Evolutionary conservation across 1,284 basidiomycete genomes (phyloP).

Genomic region (Peniophora sp.): DNA sequence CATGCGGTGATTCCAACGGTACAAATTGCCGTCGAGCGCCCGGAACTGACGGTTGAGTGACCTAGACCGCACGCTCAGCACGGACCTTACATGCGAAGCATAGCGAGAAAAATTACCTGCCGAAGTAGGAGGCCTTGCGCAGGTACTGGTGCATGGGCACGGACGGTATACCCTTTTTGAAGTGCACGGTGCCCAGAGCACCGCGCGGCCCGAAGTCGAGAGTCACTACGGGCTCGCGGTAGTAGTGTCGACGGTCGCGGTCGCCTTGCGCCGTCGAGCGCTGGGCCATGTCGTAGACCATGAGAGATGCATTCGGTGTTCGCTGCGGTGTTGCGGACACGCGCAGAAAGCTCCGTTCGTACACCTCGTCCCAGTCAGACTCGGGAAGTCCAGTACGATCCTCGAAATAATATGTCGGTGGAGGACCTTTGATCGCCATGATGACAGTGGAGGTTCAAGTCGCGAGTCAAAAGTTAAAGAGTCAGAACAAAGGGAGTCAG

Average conservation of each 20-base stretch:
- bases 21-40: slow-evolving; percentile 58
- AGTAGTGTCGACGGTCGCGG: slow-evolving; percentile 42
- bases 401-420: slow-evolving; percentile 50
- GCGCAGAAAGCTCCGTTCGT: slow-evolving; percentile 63
- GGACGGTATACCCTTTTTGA: slow-evolving; percentile 29
- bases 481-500: too few species aligned
- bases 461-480: too few species aligned
- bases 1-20: slow-evolving; percentile 51
- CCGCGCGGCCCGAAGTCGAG: slow-evolving; percentile 51
- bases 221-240: slow-evolving; percentile 40
- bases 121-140: slow-evolving; percentile 51
- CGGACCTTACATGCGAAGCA: slow-evolving; percentile 2
- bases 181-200: slow-evolving; percentile 49
- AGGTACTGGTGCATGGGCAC: slow-evolving; percentile 56
- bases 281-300: slow-evolving; percentile 54
- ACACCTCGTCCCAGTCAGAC: slow-evolving; percentile 67
- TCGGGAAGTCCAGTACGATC: slow-evolving; percentile 56
- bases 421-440: slow-evolving; percentile 24
- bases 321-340: slow-evolving; percentile 36
- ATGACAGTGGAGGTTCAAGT: not conserved
- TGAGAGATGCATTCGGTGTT: slow-evolving; percentile 15
- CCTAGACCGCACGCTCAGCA: slow-evolving; percentile 23
- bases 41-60: slow-evolving; percentile 57
- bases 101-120: slow-evolving; percentile 37
- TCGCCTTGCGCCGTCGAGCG: slow-evolving; percentile 42